Percentiles rank a stretch among this genome's conserved stretches.
Evolutionary conservation across 805 yeast genomes (phyloP).

Genomic region (Aciculoconidium aculeatum): DNA sequence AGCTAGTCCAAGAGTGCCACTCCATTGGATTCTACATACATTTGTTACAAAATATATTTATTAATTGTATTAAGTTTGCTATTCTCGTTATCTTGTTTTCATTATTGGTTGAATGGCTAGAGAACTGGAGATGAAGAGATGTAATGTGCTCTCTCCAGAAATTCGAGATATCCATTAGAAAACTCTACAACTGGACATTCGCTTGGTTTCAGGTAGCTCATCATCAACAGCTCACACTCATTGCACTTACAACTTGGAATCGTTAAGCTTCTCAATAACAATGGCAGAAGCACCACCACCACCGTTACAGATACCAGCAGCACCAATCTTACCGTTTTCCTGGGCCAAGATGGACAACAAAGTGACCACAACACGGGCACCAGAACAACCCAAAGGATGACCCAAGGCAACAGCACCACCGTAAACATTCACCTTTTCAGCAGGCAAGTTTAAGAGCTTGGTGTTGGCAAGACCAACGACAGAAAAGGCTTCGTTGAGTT

Average conservation of each 20-base stretch:
- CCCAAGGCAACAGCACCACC: constrained; percentile 98
- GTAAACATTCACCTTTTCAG: constrained; percentile 71
- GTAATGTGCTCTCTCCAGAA: too few species aligned
- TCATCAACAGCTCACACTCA: neutral
- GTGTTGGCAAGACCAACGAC: constrained; percentile 93
- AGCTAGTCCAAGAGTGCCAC: too few species aligned
- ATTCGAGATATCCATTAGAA: too few species aligned
- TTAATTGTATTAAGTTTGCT: too few species aligned
- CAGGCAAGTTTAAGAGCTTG: constrained; percentile 57
- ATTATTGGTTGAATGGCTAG: too few species aligned
- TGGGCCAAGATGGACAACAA: constrained; percentile 73
- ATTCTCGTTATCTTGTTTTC: too few species aligned
- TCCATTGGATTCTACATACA: too few species aligned
- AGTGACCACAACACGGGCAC: constrained; percentile 89
- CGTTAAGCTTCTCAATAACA: constrained; percentile 63
- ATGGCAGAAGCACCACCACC: constrained; percentile 99
- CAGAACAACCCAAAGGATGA: constrained; percentile 94
- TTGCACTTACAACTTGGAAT: constrained; percentile 27
- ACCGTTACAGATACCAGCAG: constrained; percentile 97
- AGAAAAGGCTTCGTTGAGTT: constrained; percentile 96
- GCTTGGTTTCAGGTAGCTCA: too few species aligned
- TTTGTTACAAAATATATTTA: too few species aligned
- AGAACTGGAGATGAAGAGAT: too few species aligned
- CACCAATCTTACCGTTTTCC: constrained; percentile 79
- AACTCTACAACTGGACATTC: too few species aligned